A percentile compares a stretch with the other conserved stretches of the same genome.
phyloP scores from a whole-genome alignment of 257 asterid genomes.

The Solanum etuberosum region DNA sequence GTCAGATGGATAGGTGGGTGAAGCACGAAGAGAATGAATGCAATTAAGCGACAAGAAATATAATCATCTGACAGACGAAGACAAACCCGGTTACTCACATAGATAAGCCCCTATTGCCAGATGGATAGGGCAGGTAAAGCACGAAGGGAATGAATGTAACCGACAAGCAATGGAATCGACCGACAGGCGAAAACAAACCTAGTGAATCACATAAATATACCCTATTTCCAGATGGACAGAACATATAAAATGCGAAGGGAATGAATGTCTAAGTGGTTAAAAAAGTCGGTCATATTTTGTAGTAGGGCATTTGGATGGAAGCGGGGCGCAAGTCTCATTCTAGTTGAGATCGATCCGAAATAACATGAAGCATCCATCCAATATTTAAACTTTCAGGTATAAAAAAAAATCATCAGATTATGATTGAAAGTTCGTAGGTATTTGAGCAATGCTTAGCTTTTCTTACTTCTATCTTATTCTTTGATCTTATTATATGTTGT shows the following conservation, averaged over 20 bases:
- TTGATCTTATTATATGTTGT: background rate
- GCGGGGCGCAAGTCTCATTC: background rate
- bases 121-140: background rate
- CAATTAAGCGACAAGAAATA: background rate
- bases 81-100: background rate
- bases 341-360: background rate
- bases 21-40: background rate
- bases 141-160: background rate
- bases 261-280: background rate
- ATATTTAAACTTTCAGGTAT: background rate
- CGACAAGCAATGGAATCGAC: background rate
- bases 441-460: background rate
- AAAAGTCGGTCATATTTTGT: background rate
- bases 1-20: background rate
- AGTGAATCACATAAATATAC: background rate
- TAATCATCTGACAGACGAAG: accelerated
- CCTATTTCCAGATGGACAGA: background rate
- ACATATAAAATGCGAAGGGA: background rate
- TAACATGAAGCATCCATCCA: background rate
- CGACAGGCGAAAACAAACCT: background rate
- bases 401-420: background rate
- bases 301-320: background rate
- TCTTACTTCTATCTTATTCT: background rate
- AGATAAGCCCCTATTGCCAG: background rate
- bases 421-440: background rate